phyloP scores from a whole-genome alignment of 768 basidiomycete species.

The Pleurotus djamor region DNA sequence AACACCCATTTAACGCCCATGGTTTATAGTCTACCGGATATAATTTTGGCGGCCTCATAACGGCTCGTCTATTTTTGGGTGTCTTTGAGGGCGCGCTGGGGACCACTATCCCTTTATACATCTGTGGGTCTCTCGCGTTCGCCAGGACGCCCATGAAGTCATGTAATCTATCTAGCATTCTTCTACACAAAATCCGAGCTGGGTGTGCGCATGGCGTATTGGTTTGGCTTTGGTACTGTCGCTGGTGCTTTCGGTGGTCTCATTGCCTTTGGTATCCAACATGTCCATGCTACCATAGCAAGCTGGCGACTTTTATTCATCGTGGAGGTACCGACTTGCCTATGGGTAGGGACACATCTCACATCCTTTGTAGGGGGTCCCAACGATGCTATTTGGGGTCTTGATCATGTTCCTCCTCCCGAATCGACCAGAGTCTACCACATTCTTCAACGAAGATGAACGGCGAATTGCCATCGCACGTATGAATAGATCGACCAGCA shows the following conservation, averaged over 20 bases:
- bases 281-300: slow-evolving; percentile 44
- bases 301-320: slow-evolving; percentile 72
- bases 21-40: slow-evolving; percentile 54
- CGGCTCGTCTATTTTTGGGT: slow-evolving; percentile 62
- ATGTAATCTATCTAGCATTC: slow-evolving; percentile 44
- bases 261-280: slow-evolving; percentile 77
- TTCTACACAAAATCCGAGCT: slow-evolving; percentile 78
- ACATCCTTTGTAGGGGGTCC: slow-evolving; percentile 48
- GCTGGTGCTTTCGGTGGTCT: slow-evolving; percentile 87
- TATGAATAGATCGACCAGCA: slow-evolving; percentile 63
- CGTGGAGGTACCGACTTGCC: slow-evolving; percentile 48
- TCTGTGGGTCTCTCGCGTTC: slow-evolving; percentile 45
- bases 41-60: slow-evolving; percentile 56
- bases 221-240: slow-evolving; percentile 84
- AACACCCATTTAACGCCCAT: background rate
- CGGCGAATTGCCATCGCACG: slow-evolving; percentile 64
- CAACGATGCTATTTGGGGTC: slow-evolving; percentile 63
- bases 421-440: slow-evolving; percentile 69
- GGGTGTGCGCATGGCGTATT: slow-evolving; percentile 74
- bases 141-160: background rate
- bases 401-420: slow-evolving; percentile 56
- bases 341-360: background rate
- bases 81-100: slow-evolving; percentile 79
- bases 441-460: slow-evolving; percentile 49
- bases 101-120: slow-evolving; percentile 75